Conservation (phyloP, 2,329 filamentous ascomycete genomes). For the Sporothrix mexicana region DNA sequence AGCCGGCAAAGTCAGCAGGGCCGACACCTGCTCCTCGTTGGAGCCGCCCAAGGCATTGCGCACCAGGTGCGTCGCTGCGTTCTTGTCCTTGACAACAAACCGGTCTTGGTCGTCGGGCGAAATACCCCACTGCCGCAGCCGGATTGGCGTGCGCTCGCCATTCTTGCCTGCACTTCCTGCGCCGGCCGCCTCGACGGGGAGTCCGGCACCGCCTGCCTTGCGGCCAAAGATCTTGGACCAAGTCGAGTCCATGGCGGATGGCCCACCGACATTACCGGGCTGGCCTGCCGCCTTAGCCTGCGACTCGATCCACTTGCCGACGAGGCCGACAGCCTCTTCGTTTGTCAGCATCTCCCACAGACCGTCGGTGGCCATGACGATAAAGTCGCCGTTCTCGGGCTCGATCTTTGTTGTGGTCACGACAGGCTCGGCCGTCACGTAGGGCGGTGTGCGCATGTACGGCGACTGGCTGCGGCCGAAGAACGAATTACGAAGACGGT, state of each 20-base stretch:
- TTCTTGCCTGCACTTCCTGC: constrained; percentile 53
- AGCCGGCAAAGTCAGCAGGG: constrained; percentile 85
- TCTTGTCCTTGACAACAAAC: constrained; percentile 95
- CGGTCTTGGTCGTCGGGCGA: constrained; percentile 73
- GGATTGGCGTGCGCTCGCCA: constrained; percentile 86
- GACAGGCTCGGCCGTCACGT: constrained; percentile 94
- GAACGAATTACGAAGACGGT: constrained; percentile 81
- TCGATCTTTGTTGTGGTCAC: constrained; percentile 92
- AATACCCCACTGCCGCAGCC: constrained; percentile 89
- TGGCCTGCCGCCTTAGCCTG: constrained; percentile 43
- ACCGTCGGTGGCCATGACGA: constrained; percentile 95
- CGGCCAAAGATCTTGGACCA: constrained; percentile 69
- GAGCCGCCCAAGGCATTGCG: constrained; percentile 93
- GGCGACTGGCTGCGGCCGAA: constrained; percentile 81
- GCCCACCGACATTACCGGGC: constrained; percentile 32
- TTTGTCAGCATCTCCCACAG: constrained; percentile 99
- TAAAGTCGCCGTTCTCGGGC: constrained; percentile 88
- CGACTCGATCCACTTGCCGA: constrained; percentile 94
- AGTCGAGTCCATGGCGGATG: constrained; percentile 55
- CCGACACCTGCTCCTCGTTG: constrained; percentile 91
- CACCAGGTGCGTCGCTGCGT: constrained; percentile 93
- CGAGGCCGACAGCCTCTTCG: constrained; percentile 94
- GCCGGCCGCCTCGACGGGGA: constrained; percentile 75
- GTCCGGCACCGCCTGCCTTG: constrained; percentile 37
- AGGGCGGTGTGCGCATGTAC: constrained; percentile 87